Evolutionary conservation across 495 filamentous ascomycete species (phyloP).

Genomic region (Aspergillus saccharolyticus): DNA sequence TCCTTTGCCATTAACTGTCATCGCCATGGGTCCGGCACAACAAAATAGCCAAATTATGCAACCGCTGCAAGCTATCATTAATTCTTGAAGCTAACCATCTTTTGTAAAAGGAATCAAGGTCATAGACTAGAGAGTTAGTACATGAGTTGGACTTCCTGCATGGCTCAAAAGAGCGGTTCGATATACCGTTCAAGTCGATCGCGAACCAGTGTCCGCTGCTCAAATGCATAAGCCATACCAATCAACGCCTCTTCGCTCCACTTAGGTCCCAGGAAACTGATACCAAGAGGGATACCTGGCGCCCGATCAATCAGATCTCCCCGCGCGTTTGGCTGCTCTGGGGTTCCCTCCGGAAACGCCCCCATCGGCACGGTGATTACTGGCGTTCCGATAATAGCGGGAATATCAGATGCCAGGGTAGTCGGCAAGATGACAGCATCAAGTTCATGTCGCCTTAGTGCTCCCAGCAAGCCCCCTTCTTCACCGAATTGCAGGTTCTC

Average conservation of each 20-base stretch:
- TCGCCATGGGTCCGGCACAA: no score
- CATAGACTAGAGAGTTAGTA: neutral
- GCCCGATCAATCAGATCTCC: slow-evolving; percentile 38
- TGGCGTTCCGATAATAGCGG: slow-evolving; percentile 46
- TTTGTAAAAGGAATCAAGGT: neutral
- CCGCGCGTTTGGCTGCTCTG: slow-evolving; percentile 32
- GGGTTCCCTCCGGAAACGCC: slow-evolving; percentile 41
- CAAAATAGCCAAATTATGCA: neutral
- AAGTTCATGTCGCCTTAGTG: slow-evolving; percentile 40
- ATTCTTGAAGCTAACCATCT: neutral
- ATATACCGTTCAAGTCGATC: slow-evolving; percentile 44
- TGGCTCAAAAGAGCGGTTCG: slow-evolving; percentile 43
- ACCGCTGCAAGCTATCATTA: neutral
- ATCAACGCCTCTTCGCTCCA: slow-evolving; percentile 58
- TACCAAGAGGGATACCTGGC: slow-evolving; percentile 52
- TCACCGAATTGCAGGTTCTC: slow-evolving; percentile 41
- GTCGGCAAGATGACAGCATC: slow-evolving; percentile 52
- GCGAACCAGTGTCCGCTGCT: slow-evolving; percentile 55
- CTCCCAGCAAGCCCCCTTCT: slow-evolving; percentile 45
- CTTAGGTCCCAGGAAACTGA: slow-evolving; percentile 52
- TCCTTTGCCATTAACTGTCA: no score
- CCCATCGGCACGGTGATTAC: slow-evolving; percentile 51
- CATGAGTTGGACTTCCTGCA: slow-evolving; percentile 24
- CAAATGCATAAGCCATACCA: slow-evolving; percentile 63
- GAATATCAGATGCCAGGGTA: slow-evolving; percentile 32